A percentile compares a stretch with the other conserved stretches of the same genome.
Evolutionary conservation across 2,329 filamentous ascomycete genomes (phyloP).

Genomic region (Aspergillus carbonarius): DNA sequence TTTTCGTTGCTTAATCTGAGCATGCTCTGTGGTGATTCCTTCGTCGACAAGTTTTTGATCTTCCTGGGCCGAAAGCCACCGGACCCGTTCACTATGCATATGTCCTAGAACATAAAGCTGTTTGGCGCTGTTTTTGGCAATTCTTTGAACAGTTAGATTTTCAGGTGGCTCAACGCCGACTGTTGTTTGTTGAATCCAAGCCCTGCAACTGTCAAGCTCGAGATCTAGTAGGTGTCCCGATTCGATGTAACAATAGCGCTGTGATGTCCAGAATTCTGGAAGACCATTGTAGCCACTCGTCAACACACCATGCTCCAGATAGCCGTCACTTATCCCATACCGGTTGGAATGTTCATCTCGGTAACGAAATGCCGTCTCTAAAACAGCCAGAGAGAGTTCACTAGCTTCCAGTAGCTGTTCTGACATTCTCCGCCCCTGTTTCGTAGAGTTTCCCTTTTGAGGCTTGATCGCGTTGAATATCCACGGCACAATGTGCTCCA

Average conservation of each 20-base stretch:
- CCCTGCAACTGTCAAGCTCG: conserved; percentile 41
- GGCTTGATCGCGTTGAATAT: conserved; percentile 74
- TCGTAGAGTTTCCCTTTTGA: conserved; percentile 61
- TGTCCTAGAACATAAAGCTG: conserved; percentile 60
- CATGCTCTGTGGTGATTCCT: conserved; percentile 48
- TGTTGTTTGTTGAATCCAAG: conserved; percentile 36
- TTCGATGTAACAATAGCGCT: conserved; percentile 38
- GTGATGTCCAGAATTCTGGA: conserved; percentile 83
- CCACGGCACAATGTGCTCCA: conserved; percentile 77
- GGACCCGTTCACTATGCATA: conserved; percentile 59
- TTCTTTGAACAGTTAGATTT: conserved; percentile 42
- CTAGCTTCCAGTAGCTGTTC: conserved; percentile 66
- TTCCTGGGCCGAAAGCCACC: conserved; percentile 57
- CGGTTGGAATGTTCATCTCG: conserved; percentile 65
- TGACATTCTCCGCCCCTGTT: conserved; percentile 49
- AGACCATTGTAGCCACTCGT: conserved; percentile 65
- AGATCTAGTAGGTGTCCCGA: conserved; percentile 41
- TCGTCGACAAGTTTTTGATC: conserved; percentile 50
- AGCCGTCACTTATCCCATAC: conserved; percentile 72
- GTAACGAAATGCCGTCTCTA: conserved; percentile 67
- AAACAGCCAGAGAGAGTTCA: conserved; percentile 66
- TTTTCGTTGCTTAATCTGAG: conserved; percentile 45
- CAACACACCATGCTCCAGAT: conserved; percentile 65
- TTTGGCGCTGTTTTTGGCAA: conserved; percentile 52
- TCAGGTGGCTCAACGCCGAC: conserved; percentile 34